Base-by-base conservation (phyloP, 2,329 filamentous ascomycete genomes). In the Penicillium sp. region DNA sequence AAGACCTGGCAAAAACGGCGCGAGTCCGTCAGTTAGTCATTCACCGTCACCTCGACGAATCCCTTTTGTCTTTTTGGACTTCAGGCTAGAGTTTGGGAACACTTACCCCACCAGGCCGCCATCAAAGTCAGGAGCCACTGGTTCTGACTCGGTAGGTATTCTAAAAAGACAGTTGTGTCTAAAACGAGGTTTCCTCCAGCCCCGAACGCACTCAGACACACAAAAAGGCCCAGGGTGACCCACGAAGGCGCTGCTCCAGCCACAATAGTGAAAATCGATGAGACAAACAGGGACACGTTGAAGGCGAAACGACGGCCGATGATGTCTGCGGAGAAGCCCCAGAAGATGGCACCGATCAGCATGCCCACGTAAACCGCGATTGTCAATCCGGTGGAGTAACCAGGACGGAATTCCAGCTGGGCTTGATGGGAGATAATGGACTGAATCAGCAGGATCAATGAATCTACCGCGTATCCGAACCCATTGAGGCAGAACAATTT, bases 281-380 rank as follows among this genome's bases (percentile, higher is more conserved):
- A 83, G 48, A 86, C 72, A 57, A 86, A 76, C 9, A 87, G 71
- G 2, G 80, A 82, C 24, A 80, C 68, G 58, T 87, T 87, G 70
- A 88, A 88, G 4, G 84, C 84, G 54, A 79, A 80, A 52, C 79
- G 78, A 38, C 84, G 75, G 5, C 84, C 84, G 51, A 87, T 82
- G 32, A 87, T 75, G 58, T 88, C 84, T 24, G 82, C 83, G 3
- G 75, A 75, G 28, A 85, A 66, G 2, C 84, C 84, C 83, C 84
- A 88, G 66, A 86, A 86, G 26, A 86, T 62, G 12, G 71, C 71
- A 9, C 72, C 72, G 1, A 69, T 57, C 5, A 74, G 58, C 52
- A 75, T 62, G 24, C 71, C 72, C 9, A 70, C 61, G 43, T 74
- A 71, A 4, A 66, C 65, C 3, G 69, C 71, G 5, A 74, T 59